phyloP scores from a whole-genome alignment of 108 stramenopile species.

The Cyclotella cryptica region DNA sequence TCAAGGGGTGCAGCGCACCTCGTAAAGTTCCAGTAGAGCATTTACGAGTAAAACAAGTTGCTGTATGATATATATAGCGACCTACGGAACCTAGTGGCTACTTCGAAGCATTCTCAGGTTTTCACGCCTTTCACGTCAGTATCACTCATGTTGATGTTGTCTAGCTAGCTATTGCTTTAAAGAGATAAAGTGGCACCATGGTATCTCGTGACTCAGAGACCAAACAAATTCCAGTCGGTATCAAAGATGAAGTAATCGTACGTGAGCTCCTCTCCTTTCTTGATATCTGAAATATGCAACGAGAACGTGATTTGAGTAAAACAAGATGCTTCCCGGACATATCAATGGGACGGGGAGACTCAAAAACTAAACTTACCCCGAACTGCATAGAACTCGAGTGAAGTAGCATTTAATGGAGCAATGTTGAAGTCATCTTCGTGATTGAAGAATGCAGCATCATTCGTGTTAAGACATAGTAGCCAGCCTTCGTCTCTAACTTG shows the following conservation, averaged over 20 bases:
- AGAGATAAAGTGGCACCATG: neutral
- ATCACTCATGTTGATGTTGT: too few relatives aligned
- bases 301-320: neutral
- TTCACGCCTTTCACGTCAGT: too few relatives aligned
- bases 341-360: neutral
- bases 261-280: slow-evolving; percentile 26
- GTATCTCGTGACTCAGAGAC: neutral
- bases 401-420: neutral
- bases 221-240: slow-evolving; percentile 23
- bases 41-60: too few relatives aligned
- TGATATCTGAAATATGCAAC: slow-evolving; percentile 2
- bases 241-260: slow-evolving; percentile 29
- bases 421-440: slow-evolving; percentile 18
- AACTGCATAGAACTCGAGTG: slow-evolving; percentile 24
- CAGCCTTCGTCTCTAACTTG: neutral
- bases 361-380: neutral
- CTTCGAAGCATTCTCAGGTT: too few relatives aligned
- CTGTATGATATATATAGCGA: too few relatives aligned
- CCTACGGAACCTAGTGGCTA: too few relatives aligned
- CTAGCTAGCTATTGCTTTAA: too few relatives aligned
- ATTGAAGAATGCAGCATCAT: slow-evolving; percentile 28
- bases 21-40: too few relatives aligned
- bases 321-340: neutral
- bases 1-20: too few relatives aligned
- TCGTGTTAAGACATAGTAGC: slow-evolving; percentile 21